Evolutionary conservation across 169 alveolate species (phyloP).

Genomic region (Plasmodium relictum): DNA sequence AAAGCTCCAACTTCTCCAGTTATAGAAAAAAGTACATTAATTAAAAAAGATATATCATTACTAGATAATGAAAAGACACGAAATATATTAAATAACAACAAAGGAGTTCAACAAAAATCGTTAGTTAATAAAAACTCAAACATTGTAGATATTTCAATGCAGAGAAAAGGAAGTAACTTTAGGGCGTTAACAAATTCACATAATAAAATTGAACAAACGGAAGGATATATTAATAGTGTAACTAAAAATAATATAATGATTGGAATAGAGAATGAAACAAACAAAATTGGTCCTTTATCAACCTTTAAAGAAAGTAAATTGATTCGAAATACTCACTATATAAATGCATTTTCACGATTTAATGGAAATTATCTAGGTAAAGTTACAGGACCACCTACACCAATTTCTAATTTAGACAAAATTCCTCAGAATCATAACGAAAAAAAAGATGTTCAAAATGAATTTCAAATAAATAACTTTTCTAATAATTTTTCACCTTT

Average conservation of each 20-base stretch:
- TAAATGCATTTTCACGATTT: slow-evolving; percentile 63
- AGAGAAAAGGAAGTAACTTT: neutral
- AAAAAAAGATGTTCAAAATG: neutral
- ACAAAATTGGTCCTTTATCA: slow-evolving; percentile 32
- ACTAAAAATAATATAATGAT: neutral
- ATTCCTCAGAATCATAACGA: slow-evolving; percentile 34
- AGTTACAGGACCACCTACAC: slow-evolving; percentile 55
- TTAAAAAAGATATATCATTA: neutral
- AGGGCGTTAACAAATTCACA: neutral
- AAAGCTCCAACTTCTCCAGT: neutral
- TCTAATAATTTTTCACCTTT: neutral
- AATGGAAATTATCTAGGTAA: slow-evolving; percentile 54
- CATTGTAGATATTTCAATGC: neutral
- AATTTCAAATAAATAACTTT: neutral
- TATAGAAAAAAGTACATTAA: neutral
- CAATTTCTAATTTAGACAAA: slow-evolving; percentile 27
- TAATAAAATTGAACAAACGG: neutral
- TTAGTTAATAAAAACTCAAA: neutral
- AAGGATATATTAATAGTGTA: neutral
- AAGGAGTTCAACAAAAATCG: neutral
- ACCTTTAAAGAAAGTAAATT: slow-evolving; percentile 30
- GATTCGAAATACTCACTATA: slow-evolving; percentile 25
- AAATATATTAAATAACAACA: neutral
- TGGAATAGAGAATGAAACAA: neutral
- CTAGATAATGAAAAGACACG: neutral